phyloP scores from a whole-genome alignment of 2,329 filamentous ascomycete species.

The Hirsutella minnesotensis region DNA sequence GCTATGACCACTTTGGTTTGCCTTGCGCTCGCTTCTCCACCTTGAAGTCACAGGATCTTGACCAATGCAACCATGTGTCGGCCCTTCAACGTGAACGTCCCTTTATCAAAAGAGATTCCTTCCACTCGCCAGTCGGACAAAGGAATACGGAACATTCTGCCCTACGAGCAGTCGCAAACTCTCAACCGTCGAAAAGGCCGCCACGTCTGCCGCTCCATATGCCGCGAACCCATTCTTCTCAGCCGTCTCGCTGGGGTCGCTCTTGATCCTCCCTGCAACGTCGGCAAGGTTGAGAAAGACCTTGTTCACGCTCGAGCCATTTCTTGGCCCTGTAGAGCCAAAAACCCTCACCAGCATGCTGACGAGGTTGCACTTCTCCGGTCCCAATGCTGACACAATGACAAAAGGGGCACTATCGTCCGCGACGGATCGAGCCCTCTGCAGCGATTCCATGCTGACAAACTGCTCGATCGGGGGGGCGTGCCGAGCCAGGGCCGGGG shows the following conservation, averaged over 20 bases:
- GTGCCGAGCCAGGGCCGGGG: slow-evolving; percentile 47
- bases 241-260: slow-evolving; percentile 58
- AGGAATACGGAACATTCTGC: slow-evolving; percentile 80
- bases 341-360: slow-evolving; percentile 68
- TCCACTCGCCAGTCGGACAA: slow-evolving; percentile 61
- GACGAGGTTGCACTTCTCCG: slow-evolving; percentile 68
- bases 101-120: slow-evolving; percentile 30
- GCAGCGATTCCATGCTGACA: slow-evolving; percentile 57
- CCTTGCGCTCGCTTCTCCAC: too few relatives aligned
- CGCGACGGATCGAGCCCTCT: slow-evolving; percentile 36
- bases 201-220: slow-evolving; percentile 69
- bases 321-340: slow-evolving; percentile 26
- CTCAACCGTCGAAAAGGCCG: slow-evolving; percentile 75
- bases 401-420: slow-evolving; percentile 57
- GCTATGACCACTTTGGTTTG: too few relatives aligned
- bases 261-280: slow-evolving; percentile 37
- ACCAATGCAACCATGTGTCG: too few relatives aligned
- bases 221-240: slow-evolving; percentile 66
- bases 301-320: slow-evolving; percentile 37
- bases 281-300: slow-evolving; percentile 74
- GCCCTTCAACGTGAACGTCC: neutral
- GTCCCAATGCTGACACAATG: slow-evolving; percentile 66
- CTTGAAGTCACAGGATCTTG: too few relatives aligned
- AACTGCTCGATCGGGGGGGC: slow-evolving; percentile 64
- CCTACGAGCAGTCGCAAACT: slow-evolving; percentile 67